phyloP scores from a whole-genome alignment of 1,284 basidiomycete species.

The Mycena citricolor region DNA sequence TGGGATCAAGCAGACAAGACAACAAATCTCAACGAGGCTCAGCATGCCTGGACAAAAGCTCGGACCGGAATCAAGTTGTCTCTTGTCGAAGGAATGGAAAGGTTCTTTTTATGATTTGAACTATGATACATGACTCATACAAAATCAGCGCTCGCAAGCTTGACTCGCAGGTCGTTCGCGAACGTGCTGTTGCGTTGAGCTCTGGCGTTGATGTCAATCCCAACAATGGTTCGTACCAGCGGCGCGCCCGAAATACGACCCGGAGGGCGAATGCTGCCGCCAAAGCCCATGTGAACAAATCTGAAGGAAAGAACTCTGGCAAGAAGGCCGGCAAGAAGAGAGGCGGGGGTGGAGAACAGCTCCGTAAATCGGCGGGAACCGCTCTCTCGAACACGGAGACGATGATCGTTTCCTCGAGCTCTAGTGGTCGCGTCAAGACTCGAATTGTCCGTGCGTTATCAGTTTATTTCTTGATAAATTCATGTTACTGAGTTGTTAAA shows the following conservation, averaged over 20 bases:
- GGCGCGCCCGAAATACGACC: not conserved
- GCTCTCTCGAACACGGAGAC: no score
- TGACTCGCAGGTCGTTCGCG: not conserved
- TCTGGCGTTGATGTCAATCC: constrained; percentile 3
- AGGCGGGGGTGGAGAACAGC: no score
- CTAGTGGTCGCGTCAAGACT: no score
- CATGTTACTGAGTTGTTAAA: no score
- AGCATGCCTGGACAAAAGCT: constrained; percentile 11
- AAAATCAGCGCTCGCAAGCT: not conserved
- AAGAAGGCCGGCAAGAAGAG: no score
- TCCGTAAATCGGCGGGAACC: no score
- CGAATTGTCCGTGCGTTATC: no score
- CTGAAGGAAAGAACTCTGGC: no score
- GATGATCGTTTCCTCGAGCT: no score
- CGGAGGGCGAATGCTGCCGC: no score
- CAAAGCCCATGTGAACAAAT: no score
- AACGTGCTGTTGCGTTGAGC: not conserved
- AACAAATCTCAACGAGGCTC: constrained; percentile 8
- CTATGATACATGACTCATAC: not conserved
- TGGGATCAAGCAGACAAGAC: constrained; percentile 8
- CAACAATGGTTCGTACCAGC: not conserved
- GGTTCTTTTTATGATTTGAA: not conserved
- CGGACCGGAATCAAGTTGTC: constrained; percentile 5
- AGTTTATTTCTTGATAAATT: no score
- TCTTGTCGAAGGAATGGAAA: constrained; percentile 12